These are phyloP conservation scores for Quercus suber DNA, from an alignment of 306 rosid species.

Conservation along the genomic window DNA sequence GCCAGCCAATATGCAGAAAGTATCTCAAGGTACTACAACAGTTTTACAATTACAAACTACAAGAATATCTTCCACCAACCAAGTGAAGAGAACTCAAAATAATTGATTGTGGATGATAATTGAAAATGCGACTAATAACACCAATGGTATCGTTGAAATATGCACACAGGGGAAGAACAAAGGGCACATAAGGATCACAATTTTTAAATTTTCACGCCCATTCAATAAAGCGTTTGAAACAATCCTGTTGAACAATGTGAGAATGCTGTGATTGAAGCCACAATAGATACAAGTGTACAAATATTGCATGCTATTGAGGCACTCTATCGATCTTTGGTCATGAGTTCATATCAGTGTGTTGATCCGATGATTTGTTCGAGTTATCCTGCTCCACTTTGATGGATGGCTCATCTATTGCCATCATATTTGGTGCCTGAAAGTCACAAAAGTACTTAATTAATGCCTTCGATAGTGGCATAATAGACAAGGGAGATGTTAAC, in stretches of 20 bases:
- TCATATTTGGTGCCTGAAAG: neutral
- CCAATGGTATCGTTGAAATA: neutral
- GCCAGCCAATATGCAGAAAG: too few relatives aligned
- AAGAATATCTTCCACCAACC: neutral
- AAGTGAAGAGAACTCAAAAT: neutral
- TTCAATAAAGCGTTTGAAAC: neutral
- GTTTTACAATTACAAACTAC: neutral
- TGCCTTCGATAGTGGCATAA: neutral
- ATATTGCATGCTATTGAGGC: neutral
- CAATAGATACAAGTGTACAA: neutral
- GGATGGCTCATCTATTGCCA: conserved; percentile 11
- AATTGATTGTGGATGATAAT: neutral
- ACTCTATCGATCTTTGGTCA: neutral
- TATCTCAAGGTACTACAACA: too few relatives aligned
- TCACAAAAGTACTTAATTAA: neutral
- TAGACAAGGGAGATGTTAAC: neutral
- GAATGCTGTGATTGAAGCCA: neutral
- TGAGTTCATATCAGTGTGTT: neutral
- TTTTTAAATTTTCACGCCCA: neutral
- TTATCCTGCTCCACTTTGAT: conserved; percentile 7
- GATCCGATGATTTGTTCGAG: conserved; percentile 1
- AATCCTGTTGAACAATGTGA: neutral
- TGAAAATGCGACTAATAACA: neutral
- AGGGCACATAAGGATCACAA: neutral
- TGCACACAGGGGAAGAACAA: neutral